A percentile compares a stretch with the other conserved stretches of the same genome.
Conservation (phyloP, 2,329 filamentous ascomycete genomes). For the Gnomoniopsis sp. region DNA sequence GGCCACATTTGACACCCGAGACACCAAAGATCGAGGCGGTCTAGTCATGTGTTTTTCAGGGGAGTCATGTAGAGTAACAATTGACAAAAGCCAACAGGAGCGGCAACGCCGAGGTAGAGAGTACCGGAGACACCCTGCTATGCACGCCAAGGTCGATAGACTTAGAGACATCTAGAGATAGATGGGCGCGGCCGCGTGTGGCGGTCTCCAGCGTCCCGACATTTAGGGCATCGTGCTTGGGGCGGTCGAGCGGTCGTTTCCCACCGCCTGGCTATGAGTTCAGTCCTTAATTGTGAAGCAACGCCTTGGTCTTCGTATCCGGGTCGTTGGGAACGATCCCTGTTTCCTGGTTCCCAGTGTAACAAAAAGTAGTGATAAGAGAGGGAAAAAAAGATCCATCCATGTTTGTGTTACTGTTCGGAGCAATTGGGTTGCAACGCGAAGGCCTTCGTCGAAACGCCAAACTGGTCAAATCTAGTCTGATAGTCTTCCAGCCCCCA, state of each 20-base stretch:
- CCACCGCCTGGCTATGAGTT: neutral
- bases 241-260: neutral
- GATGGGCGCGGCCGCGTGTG: slow-evolving; percentile 17
- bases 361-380: neutral
- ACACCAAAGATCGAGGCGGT: slow-evolving; percentile 14
- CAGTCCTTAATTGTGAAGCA: slow-evolving; percentile 5
- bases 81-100: slow-evolving; percentile 2
- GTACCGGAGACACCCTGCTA: slow-evolving; percentile 2
- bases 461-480: neutral
- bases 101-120: slow-evolving; percentile 8
- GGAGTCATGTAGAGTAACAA: slow-evolving; percentile 13
- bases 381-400: slow-evolving; percentile 7
- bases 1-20: slow-evolving; percentile 14
- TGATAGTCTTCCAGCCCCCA: neutral
- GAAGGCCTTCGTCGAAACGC: neutral
- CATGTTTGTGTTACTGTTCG: slow-evolving; percentile 16
- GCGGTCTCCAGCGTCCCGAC: slow-evolving; percentile 3
- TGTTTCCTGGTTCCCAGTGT: slow-evolving; percentile 12
- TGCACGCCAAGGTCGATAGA: slow-evolving; percentile 11
- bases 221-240: slow-evolving; percentile 1
- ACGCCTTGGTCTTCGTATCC: slow-evolving; percentile 11
- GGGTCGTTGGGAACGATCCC: slow-evolving; percentile 7
- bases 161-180: neutral
- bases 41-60: slow-evolving; percentile 7
- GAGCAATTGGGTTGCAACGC: slow-evolving; percentile 7